These are phyloP conservation scores for Buddleja alternifolia DNA, from an alignment of 257 asterid species.

Conservation along the genomic window DNA sequence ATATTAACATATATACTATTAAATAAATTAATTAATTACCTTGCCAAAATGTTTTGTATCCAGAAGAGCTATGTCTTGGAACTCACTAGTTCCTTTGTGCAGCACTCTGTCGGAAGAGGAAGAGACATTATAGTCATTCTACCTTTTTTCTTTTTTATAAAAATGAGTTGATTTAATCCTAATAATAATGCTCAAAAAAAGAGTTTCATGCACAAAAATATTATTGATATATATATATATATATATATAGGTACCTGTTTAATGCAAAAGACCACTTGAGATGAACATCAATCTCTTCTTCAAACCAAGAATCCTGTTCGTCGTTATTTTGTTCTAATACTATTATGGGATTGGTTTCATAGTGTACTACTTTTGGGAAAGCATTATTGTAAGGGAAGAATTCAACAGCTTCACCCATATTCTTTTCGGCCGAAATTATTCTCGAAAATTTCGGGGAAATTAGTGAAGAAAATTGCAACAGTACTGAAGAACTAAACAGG, in stretches of 20 bases:
- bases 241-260: constrained; percentile 52
- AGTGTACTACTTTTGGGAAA: constrained; percentile 53
- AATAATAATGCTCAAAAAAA: too few relatives aligned
- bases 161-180: too few relatives aligned
- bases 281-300: constrained; percentile 87
- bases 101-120: constrained; percentile 56
- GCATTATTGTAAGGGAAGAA: constrained; percentile 59
- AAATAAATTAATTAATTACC: constrained; percentile 40
- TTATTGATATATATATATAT: background rate
- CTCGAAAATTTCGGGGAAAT: too few relatives aligned
- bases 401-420: constrained; percentile 76
- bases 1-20: too few relatives aligned
- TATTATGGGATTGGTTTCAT: constrained; percentile 38
- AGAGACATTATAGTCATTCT: background rate
- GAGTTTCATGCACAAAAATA: too few relatives aligned
- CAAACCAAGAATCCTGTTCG: constrained; percentile 72
- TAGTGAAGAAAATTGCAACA: too few relatives aligned
- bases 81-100: constrained; percentile 87
- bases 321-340: constrained; percentile 39
- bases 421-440: too few relatives aligned
- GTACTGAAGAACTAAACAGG: too few relatives aligned
- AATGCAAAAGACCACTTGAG: constrained; percentile 96
- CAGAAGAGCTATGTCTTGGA: constrained; percentile 89
- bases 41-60: constrained; percentile 94
- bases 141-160: background rate